A percentile compares a stretch with the other conserved stretches of the same genome.
Evolutionary conservation across 345 rosid genomes (phyloP).

Genomic region (Balakata baccata): DNA sequence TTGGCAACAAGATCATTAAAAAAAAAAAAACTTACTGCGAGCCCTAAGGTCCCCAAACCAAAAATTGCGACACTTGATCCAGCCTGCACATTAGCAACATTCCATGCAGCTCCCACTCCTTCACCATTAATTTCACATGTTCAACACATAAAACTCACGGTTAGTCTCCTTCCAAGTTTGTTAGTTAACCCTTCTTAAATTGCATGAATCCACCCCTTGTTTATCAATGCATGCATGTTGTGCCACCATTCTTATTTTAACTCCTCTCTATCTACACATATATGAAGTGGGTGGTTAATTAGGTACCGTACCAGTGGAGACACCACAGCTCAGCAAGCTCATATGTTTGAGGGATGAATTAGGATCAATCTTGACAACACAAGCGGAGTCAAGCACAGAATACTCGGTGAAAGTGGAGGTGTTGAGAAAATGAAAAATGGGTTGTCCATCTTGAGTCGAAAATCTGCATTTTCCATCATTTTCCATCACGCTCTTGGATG

Average conservation of each 20-base stretch:
- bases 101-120: conserved; percentile 83
- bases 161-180: neutral
- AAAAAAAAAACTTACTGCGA: conserved; percentile 47
- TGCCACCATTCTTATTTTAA: too few relatives aligned
- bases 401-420: conserved; percentile 68
- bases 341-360: conserved; percentile 49
- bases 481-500: conserved; percentile 51
- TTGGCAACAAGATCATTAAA: neutral
- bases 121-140: neutral
- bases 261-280: too few relatives aligned
- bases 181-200: neutral
- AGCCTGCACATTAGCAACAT: conserved; percentile 49
- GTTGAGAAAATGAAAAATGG: conserved; percentile 61
- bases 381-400: conserved; percentile 59
- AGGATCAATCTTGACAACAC: conserved; percentile 49
- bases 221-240: neutral
- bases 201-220: neutral
- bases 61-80: conserved; percentile 62
- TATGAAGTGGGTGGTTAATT: neutral
- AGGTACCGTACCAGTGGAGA: conserved; percentile 50
- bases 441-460: conserved; percentile 38
- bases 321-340: conserved; percentile 65
- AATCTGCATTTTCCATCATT: conserved; percentile 58
- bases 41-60: conserved; percentile 68
- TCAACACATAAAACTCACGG: neutral